Conservation (phyloP, 331 rosid genomes). For the Phaseolus coccineus region DNA sequence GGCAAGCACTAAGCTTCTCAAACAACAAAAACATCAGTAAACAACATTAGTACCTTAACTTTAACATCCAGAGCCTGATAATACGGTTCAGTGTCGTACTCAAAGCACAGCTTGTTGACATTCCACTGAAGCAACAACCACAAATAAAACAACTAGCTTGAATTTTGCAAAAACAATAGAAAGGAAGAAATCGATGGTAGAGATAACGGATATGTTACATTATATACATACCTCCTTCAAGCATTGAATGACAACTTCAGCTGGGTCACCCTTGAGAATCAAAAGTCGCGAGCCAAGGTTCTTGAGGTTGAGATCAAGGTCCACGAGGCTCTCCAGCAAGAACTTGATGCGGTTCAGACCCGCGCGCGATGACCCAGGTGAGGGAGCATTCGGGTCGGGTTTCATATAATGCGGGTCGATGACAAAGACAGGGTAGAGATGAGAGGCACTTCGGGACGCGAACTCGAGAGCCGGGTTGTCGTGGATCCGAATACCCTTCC, state of each 20-base stretch:
- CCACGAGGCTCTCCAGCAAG: slow-evolving; percentile 74
- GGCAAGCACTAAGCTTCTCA: background rate
- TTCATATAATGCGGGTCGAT: slow-evolving; percentile 92
- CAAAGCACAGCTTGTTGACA: slow-evolving; percentile 77
- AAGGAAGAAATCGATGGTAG: background rate
- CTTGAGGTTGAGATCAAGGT: slow-evolving; percentile 71
- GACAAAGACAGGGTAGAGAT: slow-evolving; percentile 75
- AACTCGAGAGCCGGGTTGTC: slow-evolving; percentile 88
- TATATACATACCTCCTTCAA: slow-evolving; percentile 61
- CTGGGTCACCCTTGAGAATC: slow-evolving; percentile 80
- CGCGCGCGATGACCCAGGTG: slow-evolving; percentile 70
- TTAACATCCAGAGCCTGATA: slow-evolving; percentile 74
- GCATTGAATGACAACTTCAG: slow-evolving; percentile 68
- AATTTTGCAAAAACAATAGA: background rate
- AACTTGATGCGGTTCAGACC: slow-evolving; percentile 79
- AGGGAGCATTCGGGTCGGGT: slow-evolving; percentile 61
- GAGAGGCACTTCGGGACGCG: slow-evolving; percentile 54
- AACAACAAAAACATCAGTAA: background rate
- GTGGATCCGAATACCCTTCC: slow-evolving; percentile 91
- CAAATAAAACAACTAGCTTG: slow-evolving; percentile 4
- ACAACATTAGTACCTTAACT: slow-evolving; percentile 66
- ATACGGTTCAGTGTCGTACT: slow-evolving; percentile 89
- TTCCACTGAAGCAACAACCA: slow-evolving; percentile 68
- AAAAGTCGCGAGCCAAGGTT: slow-evolving; percentile 79
- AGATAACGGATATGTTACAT: no score